Evolutionary conservation across 2,329 filamentous ascomycete species (phyloP), one percentile per base, ranked within the genome.

Genomic region (Pseudopithomyces chartarum): DNA sequence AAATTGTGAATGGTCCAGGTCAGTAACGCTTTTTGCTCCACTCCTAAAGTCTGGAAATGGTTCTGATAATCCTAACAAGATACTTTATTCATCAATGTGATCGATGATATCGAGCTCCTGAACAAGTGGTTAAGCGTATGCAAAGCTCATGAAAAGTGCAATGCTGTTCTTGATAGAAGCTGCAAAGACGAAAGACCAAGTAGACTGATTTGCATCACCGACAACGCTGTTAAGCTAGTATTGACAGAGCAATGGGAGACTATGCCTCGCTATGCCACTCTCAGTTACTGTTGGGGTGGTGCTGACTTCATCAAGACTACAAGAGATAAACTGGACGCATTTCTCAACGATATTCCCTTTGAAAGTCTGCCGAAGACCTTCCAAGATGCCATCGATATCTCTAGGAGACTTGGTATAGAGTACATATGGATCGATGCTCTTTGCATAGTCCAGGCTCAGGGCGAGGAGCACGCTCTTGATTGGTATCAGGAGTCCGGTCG

Each of bases 341-440:
- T 34, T 17, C 32, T 50, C n/a, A 19, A 40, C 17, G 15, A 50
- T 12, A 38, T 39, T 6, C 44, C 44, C 23, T 47, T 47, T n/a
- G 23, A 33, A 19, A 12, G 34, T 19, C 17, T 52, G 8, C 36
- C 49, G 33, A 52, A 29, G 32, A 52, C 49, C n/a, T 52, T 52
- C 23, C 36, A 44, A 33, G 49, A 52, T 43, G 49, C 49, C 13
- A 34, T 52, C 17, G 6, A 32, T 10, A 38, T 43, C 22, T 23
- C 49, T 8, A 38, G 38, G n/a, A 32, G 32, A 42, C 23, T 52
- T 32, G 39, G 23, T 13, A 10, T 52, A 20, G 34, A 42, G 17
- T 64, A 62, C 44, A 42, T 63, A 1, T 63, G 61, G 61, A 61
- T 63, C 29, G 61, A 63, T 22, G 55, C 54, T 1, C 39, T 63